Base-by-base conservation (phyloP, 169 alveolate genomes). In the Eimeria praecox region DNA sequence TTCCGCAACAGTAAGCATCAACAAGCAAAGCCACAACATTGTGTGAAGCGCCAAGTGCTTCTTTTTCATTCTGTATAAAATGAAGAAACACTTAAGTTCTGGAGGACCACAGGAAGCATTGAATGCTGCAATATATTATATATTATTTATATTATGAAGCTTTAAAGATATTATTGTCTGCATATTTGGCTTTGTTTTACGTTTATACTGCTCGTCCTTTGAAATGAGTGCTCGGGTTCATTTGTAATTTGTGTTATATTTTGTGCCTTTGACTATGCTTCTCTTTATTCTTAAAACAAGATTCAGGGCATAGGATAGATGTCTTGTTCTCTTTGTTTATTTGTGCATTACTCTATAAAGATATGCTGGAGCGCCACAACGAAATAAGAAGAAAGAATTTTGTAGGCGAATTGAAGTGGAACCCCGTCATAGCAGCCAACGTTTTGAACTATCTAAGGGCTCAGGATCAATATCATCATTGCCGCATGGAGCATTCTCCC, bases 401-500 rank as follows among this genome's bases (percentile, higher is more conserved):
- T 30, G 16, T 59, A n/a, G 10, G 64, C 22, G 62, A 24, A 18
- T 56, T 85, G 22, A 59, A 59, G 62, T 85, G 92, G 92, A 85
- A 85, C 69, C 80, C 77, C 5, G 18, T 85, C 35, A 56, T 85
- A 3, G 78, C 92, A 56, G 92, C 92, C 38, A 85, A 85, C 40
- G 27, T 85, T 4, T 18, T 33, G 44, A 30, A 85, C 24, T 85
- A 85, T 42, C 78, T 85, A 5, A 16, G 44, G 92, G 22, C 56
- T 0, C 92, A 85, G 56, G 56, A 85, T 42, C 18, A 56, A 42
- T 20, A 85, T 33, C 42, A 59, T 12, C 38, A 59, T 18, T 85
- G 92, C 92, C 77, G 92, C 18, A 85, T 85, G 92, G 92, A 85
- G 38, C 92, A 85, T 38, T 85, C 92, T 27, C 92, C 92, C 22